Base-by-base conservation (phyloP, 352 stramenopile species). In the Phytophthora sp. region DNA sequence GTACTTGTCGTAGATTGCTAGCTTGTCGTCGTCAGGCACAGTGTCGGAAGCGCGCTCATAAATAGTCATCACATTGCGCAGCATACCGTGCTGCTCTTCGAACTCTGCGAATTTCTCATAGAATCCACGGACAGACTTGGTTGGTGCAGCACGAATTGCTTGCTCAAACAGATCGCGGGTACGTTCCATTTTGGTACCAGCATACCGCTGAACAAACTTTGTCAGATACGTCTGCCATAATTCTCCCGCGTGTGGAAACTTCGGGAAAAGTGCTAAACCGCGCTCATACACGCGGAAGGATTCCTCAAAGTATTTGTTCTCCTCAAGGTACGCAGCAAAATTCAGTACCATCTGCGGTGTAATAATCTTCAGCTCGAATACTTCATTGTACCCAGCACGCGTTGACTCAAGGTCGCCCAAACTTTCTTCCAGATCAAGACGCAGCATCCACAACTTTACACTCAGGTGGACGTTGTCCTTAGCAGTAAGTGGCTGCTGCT, bases 351-450 rank as follows among this genome's bases (percentile, higher is more conserved):
- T 99, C 46, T 96, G 82, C 2, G 96, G 87, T 31, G 98, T 99
- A 27, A 97, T 96, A 24, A 99, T 91, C 62, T 97, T 97, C 26
- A 99, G 80, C 69, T 99, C 97, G 32, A 99, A 91, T 1, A 86
- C 86, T 8, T 90, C 75, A 39, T 98, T 84, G 69, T 99, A 99
- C 1, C 97, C 96, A 44, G 96, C 95, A 26, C 97, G 92, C 12
- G 95, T 97, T 2, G 90, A 98, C 54, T 92, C 82, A 11, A 99
- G 65, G 10, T 98, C 98, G 1, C 98, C 98, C 4, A 99, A 69
- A 35, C 88, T 98, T 69, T 99, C 98, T 62, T 99, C 98, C 15
- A 99, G 68, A 77, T 99, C 98, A 20, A 99, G 76, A 10, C 98
- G 92, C 18, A 99, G 62, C n/a, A 85, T 92, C 97, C 98, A 99